These are phyloP conservation scores for Laburnicola sp. DNA, from an alignment of 2,329 filamentous ascomycete species.

Conservation along the genomic window DNA sequence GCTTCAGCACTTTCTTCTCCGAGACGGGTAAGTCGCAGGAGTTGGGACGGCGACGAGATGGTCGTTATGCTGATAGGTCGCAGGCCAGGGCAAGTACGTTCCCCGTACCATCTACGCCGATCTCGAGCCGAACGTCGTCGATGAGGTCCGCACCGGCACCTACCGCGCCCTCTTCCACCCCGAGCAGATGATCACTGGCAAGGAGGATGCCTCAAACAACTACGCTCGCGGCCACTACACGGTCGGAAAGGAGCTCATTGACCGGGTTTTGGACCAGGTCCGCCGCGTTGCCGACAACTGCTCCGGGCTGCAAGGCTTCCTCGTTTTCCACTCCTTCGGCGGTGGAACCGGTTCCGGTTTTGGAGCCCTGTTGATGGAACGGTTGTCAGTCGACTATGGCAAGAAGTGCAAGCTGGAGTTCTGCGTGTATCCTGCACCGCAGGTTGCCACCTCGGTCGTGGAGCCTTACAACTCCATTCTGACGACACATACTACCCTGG, in stretches of 20 bases:
- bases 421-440: slow-evolving; percentile 97
- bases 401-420: slow-evolving; percentile 99
- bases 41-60: slow-evolving; percentile 15
- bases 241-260: slow-evolving; percentile 98
- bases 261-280: slow-evolving; percentile 96
- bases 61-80: slow-evolving; percentile 17
- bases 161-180: slow-evolving; percentile 98
- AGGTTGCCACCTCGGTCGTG: slow-evolving; percentile 95
- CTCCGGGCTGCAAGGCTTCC: slow-evolving; percentile 96
- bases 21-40: slow-evolving; percentile 78
- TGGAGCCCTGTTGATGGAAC: slow-evolving; percentile 97
- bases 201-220: slow-evolving; percentile 99
- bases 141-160: slow-evolving; percentile 96
- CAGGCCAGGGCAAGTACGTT: slow-evolving; percentile 98
- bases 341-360: slow-evolving; percentile 99
- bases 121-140: slow-evolving; percentile 99
- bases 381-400: slow-evolving; percentile 97
- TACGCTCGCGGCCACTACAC: slow-evolving; percentile 99
- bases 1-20: slow-evolving; percentile 99
- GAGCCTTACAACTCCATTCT: slow-evolving; percentile 99
- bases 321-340: slow-evolving; percentile 99
- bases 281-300: slow-evolving; percentile 96
- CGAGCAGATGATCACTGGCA: slow-evolving; percentile 99
- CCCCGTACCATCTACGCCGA: slow-evolving; percentile 99
- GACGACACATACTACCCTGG: slow-evolving; percentile 97